Percentiles rank a stretch among this genome's conserved stretches.
These are phyloP conservation scores for Zygoascus sp. DNA, from an alignment of 1,139 yeast species.

Conservation along the genomic window DNA sequence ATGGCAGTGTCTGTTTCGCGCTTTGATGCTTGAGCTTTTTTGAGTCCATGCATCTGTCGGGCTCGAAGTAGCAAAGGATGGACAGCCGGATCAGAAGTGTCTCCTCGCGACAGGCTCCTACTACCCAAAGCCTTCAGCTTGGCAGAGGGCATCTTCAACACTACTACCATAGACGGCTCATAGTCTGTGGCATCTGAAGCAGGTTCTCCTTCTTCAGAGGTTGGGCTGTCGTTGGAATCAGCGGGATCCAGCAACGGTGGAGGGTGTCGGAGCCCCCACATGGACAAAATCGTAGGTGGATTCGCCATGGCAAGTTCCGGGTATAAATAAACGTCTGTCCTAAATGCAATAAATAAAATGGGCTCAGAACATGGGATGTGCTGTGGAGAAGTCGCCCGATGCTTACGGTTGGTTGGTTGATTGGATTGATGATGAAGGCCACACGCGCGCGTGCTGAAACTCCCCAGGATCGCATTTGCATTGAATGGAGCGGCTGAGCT, in stretches of 20 bases:
- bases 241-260: neutral
- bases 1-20: too few species aligned
- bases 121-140: neutral
- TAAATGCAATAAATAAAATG: neutral
- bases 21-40: neutral
- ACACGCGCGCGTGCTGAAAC: neutral
- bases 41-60: neutral
- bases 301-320: neutral
- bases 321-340: neutral
- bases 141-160: neutral
- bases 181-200: slow-evolving; percentile 1
- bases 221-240: neutral
- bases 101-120: neutral
- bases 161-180: slow-evolving; percentile 3
- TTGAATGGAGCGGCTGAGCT: slow-evolving; percentile 1
- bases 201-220: neutral
- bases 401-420: neutral
- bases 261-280: slow-evolving; percentile 1
- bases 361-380: neutral
- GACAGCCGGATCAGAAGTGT: neutral
- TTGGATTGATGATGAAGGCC: neutral
- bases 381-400: neutral
- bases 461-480: neutral
- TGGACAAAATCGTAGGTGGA: neutral
- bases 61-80: neutral